Evolutionary conservation across 805 yeast species (phyloP), one percentile per base, ranked within the genome.

Genomic region (Yarrowia sp.): DNA sequence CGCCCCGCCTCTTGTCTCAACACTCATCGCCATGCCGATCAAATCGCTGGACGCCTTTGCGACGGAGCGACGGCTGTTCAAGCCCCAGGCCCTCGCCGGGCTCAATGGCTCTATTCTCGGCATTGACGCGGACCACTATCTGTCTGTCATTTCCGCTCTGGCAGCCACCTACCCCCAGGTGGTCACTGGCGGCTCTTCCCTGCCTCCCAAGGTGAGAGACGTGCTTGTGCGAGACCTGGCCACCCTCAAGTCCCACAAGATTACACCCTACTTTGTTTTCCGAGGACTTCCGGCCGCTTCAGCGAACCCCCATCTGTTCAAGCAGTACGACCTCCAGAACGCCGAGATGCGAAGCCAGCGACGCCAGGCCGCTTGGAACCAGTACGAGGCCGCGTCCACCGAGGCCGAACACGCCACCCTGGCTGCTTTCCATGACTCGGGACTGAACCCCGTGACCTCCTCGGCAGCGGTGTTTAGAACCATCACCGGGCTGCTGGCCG

Each of bases 201-300:
- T 89, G 70, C 65, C 71, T 1, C 81, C 88, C 5, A 81, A 81
- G 72, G 87, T 87, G 72, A 87, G 86, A 69, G 97, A 91, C 72
- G 89, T 88, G 61, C 85, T 84, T 70, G 77, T 87, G 49, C 77
- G 86, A 0, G 96, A 92, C 74, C 79, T 92, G 65, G 81, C 82
- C 53, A 82, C 83, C 2, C 86, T 92, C 75, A 79, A 82, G 63
- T 87, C 86, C 66, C 82, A 82, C 70, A 84, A 86, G 64, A 85
- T 92, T 69, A 88, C 86, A n/a, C 97, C 97, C 0, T 79, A 92
- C 15, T 92, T 91, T 76, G 89, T 92, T 8, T 87, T 92, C 69
- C 83, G 87, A 5, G 98, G 98, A 0, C 80, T 87, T 69, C 79
- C 81, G 65, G 84, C 84, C 43, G 74, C 75, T 15, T 70, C 75